Evolutionary conservation across 176 grass and related monocot genomes (phyloP), one percentile per base, ranked within the genome.

Genomic region (Zizania latifolia): DNA sequence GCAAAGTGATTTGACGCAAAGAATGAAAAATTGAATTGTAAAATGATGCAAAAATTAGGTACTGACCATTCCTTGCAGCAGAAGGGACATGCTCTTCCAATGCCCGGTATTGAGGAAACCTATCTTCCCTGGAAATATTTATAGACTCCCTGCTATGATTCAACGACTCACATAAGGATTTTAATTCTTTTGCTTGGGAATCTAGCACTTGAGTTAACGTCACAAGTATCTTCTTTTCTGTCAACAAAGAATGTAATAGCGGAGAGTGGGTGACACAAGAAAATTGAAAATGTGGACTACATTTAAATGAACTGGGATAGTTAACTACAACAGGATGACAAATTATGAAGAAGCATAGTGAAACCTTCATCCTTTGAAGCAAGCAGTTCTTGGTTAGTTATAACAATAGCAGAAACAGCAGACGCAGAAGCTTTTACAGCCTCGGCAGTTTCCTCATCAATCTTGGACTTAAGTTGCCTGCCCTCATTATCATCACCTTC

Each of bases 151-250:
- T 90, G 70, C 38, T 86, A 70, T 88, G 88, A 63, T 27, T 82
- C 33, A 97, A n/a, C 37, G 90, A 78, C 45, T 92, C 88, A 1
- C 84, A 82, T 78, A 97, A 76, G 2, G 80, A 89, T 75, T 97
- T 93, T 35, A 97, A 71, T 81, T 89, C 86, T 22, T 92, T 97
- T 36, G 92, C 90, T 89, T 97, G 94, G 35, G 87, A 87, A 81
- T 93, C 90, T 54, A 97, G 84, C 2, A 88, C 88, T 61, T 75
- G 87, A 55, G 90, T 93, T 33, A 97, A 87, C 13, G 83, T 83
- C 75, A 87, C 84, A 17, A 97, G 78, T 89, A 97, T 79, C 81
- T 90, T 93, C 72, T 89, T 97, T 70, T 93, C 94, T 97, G 65
- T 22, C 4, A 64, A 65, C 23, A 70, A 67, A 23, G 69, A 70